These are phyloP conservation scores for Kodamaea jinghongensis DNA, from an alignment of 805 yeast genomes.

Conservation along the genomic window DNA sequence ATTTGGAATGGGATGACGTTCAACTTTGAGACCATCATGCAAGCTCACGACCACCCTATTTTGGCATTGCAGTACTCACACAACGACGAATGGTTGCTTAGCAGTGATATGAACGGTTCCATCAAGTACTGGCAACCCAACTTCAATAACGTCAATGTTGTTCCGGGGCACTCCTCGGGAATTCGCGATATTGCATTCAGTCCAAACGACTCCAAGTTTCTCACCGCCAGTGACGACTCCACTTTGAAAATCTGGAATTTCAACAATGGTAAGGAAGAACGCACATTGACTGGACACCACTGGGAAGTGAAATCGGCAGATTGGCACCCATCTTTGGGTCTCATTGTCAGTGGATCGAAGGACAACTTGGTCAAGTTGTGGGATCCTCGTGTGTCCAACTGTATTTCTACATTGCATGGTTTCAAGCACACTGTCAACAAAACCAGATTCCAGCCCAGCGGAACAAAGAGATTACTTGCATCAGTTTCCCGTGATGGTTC, in stretches of 20 bases:
- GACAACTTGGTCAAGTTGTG: slow-evolving; percentile 90
- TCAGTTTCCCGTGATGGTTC: slow-evolving; percentile 89
- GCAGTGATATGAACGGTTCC: slow-evolving; percentile 90
- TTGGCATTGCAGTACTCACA: slow-evolving; percentile 78
- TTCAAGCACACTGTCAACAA: slow-evolving; percentile 92
- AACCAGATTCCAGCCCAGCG: slow-evolving; percentile 80
- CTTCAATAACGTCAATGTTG: slow-evolving; percentile 88
- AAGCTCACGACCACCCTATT: slow-evolving; percentile 93
- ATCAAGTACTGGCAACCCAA: slow-evolving; percentile 98
- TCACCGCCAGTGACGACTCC: slow-evolving; percentile 93
- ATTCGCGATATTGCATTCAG: slow-evolving; percentile 85
- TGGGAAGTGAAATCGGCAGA: slow-evolving; percentile 98
- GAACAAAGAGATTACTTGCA: slow-evolving; percentile 70
- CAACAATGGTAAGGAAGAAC: slow-evolving; percentile 80
- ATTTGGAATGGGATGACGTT: slow-evolving; percentile 95
- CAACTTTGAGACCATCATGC: slow-evolving; percentile 96
- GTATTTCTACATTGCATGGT: slow-evolving; percentile 80
- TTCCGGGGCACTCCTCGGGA: slow-evolving; percentile 72
- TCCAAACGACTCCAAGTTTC: slow-evolving; percentile 87
- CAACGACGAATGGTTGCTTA: slow-evolving; percentile 89
- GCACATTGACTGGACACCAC: slow-evolving; percentile 83
- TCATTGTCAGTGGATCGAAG: slow-evolving; percentile 90
- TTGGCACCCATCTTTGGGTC: slow-evolving; percentile 91
- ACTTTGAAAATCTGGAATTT: slow-evolving; percentile 92
- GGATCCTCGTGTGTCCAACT: slow-evolving; percentile 85